Evolutionary conservation across 352 stramenopile genomes (phyloP).

Genomic region (Globisporangium viniferum): DNA sequence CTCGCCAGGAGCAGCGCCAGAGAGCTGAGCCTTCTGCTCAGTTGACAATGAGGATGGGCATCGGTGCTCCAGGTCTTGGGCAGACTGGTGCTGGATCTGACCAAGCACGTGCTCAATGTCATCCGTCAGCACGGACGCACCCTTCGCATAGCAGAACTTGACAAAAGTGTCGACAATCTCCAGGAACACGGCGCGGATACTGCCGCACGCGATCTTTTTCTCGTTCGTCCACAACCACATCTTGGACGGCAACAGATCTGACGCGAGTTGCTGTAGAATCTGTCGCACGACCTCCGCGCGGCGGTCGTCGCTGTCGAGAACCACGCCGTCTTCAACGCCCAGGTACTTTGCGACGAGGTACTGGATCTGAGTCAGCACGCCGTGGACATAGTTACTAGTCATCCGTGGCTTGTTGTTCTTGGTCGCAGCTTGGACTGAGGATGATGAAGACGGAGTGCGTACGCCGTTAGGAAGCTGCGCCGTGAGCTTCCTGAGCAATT

Average conservation of each 20-base stretch:
- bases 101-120: slow-evolving; percentile 15
- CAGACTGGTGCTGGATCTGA: slow-evolving; percentile 27
- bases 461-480: slow-evolving; percentile 42
- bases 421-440: background rate
- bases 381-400: slow-evolving; percentile 66
- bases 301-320: slow-evolving; percentile 8
- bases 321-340: background rate
- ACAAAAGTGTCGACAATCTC: slow-evolving; percentile 48
- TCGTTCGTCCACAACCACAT: slow-evolving; percentile 46
- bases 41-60: background rate
- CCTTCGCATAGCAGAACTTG: slow-evolving; percentile 23
- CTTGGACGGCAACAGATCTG: slow-evolving; percentile 35
- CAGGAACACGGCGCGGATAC: slow-evolving; percentile 47
- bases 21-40: slow-evolving; percentile 1
- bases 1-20: slow-evolving; percentile 23
- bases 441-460: background rate
- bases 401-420: slow-evolving; percentile 9
- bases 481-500: slow-evolving; percentile 36
- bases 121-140: slow-evolving; percentile 15
- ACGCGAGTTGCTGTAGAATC: slow-evolving; percentile 29
- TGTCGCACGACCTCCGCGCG: slow-evolving; percentile 14
- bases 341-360: slow-evolving; percentile 46
- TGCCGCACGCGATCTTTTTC: slow-evolving; percentile 25
- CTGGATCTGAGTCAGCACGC: slow-evolving; percentile 58
- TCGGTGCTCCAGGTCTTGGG: slow-evolving; percentile 27